A percentile compares a stretch with the other conserved stretches of the same genome.
Conservation (phyloP, 2,329 filamentous ascomycete genomes). For the Aspergillus sp. region DNA sequence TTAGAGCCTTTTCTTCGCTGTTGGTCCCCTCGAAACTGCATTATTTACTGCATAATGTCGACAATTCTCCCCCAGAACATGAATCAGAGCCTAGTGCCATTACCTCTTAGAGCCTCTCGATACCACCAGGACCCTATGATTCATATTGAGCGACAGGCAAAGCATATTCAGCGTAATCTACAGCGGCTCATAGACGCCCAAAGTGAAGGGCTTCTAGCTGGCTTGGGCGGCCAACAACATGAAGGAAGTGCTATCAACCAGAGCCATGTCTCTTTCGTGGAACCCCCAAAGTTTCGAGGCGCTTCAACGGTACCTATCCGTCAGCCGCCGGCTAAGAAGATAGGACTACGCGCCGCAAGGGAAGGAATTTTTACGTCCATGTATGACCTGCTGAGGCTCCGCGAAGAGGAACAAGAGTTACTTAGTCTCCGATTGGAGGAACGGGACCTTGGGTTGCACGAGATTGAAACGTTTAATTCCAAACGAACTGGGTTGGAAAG, state of each 20-base stretch:
- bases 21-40: not conserved
- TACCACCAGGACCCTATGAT: conserved; percentile 50
- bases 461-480: conserved; percentile 56
- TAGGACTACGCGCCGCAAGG: conserved; percentile 58
- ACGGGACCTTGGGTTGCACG: conserved; percentile 52
- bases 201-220: conserved; percentile 60
- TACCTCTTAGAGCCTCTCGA: conserved; percentile 36
- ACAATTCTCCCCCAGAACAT: conserved; percentile 31
- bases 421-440: conserved; percentile 52
- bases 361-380: conserved; percentile 63
- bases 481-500: conserved; percentile 56
- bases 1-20: not conserved
- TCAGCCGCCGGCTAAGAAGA: conserved; percentile 49
- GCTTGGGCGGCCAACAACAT: conserved; percentile 43
- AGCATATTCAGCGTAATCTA: conserved; percentile 60
- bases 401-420: conserved; percentile 59
- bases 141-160: conserved; percentile 57
- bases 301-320: conserved; percentile 43
- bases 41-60: conserved; percentile 33
- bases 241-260: conserved; percentile 53
- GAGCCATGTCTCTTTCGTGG: conserved; percentile 46
- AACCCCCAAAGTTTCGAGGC: conserved; percentile 34
- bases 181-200: conserved; percentile 66
- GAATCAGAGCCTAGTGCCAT: conserved; percentile 30
- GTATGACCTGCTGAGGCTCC: conserved; percentile 58